Evolutionary conservation across 1,139 yeast genomes (phyloP).

Genomic region (Meyerozyma smithsonii): DNA sequence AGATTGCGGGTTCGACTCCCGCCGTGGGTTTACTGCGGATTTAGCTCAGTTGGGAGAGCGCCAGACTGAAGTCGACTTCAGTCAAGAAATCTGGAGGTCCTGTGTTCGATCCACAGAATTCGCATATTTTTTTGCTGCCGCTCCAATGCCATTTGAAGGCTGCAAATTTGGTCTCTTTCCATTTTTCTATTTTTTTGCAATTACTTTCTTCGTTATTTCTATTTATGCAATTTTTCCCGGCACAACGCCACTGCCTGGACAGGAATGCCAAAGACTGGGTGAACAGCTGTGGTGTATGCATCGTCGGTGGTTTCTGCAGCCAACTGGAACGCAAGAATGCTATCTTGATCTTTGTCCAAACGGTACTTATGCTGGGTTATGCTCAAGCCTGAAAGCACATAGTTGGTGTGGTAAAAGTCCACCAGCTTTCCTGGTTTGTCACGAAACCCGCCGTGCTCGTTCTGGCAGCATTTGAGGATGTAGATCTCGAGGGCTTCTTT

Average conservation of each 20-base stretch:
- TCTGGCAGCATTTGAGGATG: constrained; percentile 73
- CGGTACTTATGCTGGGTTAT: constrained; percentile 54
- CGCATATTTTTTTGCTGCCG: constrained; percentile 24
- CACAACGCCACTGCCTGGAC: constrained; percentile 16
- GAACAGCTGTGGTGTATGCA: constrained; percentile 30
- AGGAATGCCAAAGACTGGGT: constrained; percentile 69
- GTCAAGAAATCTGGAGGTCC: constrained; percentile 14
- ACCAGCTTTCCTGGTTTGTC: constrained; percentile 84
- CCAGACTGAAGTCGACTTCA: constrained; percentile 14
- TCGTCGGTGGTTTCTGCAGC: constrained; percentile 4
- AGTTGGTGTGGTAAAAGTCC: constrained; percentile 90
- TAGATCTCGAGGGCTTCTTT: constrained; percentile 58
- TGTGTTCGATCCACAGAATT: constrained; percentile 29
- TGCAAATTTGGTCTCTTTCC: constrained; percentile 14
- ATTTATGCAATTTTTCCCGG: neutral
- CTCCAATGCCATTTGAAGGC: constrained; percentile 12
- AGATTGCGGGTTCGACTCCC: constrained; percentile 23
- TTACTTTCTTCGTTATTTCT: too few relatives aligned
- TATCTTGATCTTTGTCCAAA: constrained; percentile 15
- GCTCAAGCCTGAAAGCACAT: constrained; percentile 73
- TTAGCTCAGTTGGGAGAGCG: constrained; percentile 21
- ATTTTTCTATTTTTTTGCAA: neutral
- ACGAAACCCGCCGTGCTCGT: constrained; percentile 62
- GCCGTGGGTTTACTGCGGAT: constrained; percentile 17
- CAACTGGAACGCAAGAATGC: too few relatives aligned